phyloP scores from a whole-genome alignment of 2,329 filamentous ascomycete genomes.

The Dactylella cylindrospora region DNA sequence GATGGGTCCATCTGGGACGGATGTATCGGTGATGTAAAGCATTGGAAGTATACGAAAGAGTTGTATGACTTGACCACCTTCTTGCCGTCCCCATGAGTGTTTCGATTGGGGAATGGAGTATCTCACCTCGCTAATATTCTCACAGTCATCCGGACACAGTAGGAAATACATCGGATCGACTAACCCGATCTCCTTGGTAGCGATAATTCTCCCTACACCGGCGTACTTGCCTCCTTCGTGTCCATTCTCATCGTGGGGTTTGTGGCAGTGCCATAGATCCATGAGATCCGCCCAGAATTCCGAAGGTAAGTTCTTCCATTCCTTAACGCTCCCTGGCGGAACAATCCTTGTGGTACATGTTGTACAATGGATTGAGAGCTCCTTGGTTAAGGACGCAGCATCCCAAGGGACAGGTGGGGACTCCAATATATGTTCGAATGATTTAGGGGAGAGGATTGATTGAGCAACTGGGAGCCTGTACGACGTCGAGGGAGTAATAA shows the following conservation, averaged over 20 bases:
- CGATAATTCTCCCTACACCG: constrained; percentile 61
- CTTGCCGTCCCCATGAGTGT: constrained; percentile 37
- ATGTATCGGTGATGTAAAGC: constrained; percentile 44
- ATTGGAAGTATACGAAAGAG: constrained; percentile 21
- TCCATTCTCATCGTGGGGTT: constrained; percentile 66
- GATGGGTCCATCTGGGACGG: constrained; percentile 41
- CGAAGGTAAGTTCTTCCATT: constrained; percentile 91
- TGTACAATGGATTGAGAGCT: constrained; percentile 50
- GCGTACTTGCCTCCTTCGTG: constrained; percentile 48
- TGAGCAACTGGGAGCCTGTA: constrained; percentile 47
- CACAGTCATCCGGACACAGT: constrained; percentile 68
- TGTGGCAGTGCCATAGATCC: constrained; percentile 99
- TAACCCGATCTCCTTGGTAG: constrained; percentile 68
- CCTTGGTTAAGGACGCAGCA: constrained; percentile 56
- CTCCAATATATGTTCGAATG: constrained; percentile 14
- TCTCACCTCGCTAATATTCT: constrained; percentile 51
- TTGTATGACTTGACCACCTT: constrained; percentile 44
- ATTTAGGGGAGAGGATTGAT: constrained; percentile 44
- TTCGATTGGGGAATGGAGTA: constrained; percentile 50
- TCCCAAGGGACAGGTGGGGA: constrained; percentile 59
- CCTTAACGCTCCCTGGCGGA: constrained; percentile 52
- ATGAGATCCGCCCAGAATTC: constrained; percentile 99
- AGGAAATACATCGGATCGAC: constrained; percentile 80
- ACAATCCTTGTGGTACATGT: constrained; percentile 56
- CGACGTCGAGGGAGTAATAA: constrained; percentile 55